Conservation (phyloP, 225 moss, liverwort and hornwort species). For the Polytrichum formosum region DNA sequence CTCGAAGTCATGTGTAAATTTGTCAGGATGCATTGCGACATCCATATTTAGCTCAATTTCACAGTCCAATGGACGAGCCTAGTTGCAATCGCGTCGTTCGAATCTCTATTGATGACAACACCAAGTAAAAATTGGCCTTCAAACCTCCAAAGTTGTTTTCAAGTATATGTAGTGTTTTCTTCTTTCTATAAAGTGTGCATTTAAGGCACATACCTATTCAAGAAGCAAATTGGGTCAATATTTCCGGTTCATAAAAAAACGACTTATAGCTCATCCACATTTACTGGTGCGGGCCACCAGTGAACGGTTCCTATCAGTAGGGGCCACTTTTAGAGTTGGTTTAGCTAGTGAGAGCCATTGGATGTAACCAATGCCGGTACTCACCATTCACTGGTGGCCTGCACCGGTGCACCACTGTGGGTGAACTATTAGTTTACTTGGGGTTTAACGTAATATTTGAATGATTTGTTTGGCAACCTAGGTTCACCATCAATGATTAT, state of each 20-base stretch:
- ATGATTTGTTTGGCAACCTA: conserved; percentile 16
- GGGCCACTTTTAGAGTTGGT: no score
- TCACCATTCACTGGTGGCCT: no score
- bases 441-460: neutral
- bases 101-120: conserved; percentile 95
- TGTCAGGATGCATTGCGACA: conserved; percentile 78
- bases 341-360: no score
- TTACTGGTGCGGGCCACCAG: no score
- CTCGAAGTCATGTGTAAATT: neutral
- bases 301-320: no score
- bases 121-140: conserved; percentile 45
- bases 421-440: neutral
- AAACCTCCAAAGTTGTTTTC: neutral
- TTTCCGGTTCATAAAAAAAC: neutral
- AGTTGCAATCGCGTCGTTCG: conserved; percentile 77
- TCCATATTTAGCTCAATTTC: conserved; percentile 89
- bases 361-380: no score
- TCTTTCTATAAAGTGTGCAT: neutral
- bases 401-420: no score
- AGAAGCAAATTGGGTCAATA: neutral
- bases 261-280: no score
- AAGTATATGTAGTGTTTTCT: neutral
- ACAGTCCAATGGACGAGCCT: conserved; percentile 75
- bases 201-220: neutral
- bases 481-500: conserved; percentile 85